phyloP scores from a whole-genome alignment of 495 filamentous ascomycete genomes.

The Penicillium parvum region DNA sequence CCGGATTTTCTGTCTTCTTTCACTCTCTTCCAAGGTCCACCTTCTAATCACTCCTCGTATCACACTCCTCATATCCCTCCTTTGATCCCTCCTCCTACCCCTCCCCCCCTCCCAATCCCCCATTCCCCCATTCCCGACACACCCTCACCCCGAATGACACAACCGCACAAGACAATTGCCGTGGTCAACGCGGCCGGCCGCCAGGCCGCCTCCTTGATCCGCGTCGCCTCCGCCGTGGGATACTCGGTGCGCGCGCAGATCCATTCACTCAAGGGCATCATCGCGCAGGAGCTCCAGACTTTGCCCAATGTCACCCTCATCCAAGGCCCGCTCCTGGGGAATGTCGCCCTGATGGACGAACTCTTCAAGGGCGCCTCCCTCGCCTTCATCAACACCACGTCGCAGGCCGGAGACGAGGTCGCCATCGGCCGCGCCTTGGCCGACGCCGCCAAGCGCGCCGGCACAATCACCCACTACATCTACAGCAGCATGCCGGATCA shows the following conservation, averaged over 20 bases:
- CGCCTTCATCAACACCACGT: constrained; percentile 98
- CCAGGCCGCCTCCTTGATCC: constrained; percentile 88
- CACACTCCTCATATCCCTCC: not conserved
- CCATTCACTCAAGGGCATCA: constrained; percentile 72
- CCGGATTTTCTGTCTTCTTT: constrained; percentile 25
- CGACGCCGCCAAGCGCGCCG: constrained; percentile 80
- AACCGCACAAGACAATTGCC: constrained; percentile 70
- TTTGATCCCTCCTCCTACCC: too few species aligned
- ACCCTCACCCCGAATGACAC: constrained; percentile 35
- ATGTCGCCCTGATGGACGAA: constrained; percentile 59
- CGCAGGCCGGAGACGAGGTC: constrained; percentile 86
- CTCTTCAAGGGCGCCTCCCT: constrained; percentile 80
- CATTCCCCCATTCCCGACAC: not conserved
- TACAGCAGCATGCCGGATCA: constrained; percentile 98
- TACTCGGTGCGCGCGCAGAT: constrained; percentile 88
- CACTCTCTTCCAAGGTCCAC: constrained; percentile 6
- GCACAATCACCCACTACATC: constrained; percentile 79
- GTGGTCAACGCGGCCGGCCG: constrained; percentile 90
- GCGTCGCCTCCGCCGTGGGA: constrained; percentile 86
- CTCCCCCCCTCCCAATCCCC: not conserved
- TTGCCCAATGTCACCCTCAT: constrained; percentile 83
- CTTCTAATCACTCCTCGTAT: constrained; percentile 4
- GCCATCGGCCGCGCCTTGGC: constrained; percentile 81
- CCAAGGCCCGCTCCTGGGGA: constrained; percentile 74
- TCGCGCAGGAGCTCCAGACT: constrained; percentile 73